Conservation (phyloP, 2,329 filamentous ascomycete genomes). For the Colletotrichum liriopes region DNA sequence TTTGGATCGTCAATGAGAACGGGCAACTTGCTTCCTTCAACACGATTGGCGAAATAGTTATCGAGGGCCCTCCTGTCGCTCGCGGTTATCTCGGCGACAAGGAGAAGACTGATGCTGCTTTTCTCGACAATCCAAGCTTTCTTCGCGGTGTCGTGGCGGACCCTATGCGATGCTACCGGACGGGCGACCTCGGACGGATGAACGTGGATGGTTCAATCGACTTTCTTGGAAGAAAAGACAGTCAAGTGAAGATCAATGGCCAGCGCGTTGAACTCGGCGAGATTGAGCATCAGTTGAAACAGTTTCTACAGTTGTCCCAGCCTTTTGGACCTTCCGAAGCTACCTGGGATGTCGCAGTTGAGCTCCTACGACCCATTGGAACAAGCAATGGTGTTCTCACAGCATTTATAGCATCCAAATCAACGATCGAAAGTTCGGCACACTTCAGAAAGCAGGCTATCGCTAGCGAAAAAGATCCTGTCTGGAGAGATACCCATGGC, state of each 20-base stretch:
- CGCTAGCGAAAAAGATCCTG: background rate
- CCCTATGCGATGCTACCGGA: conserved; percentile 33
- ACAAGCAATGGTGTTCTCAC: background rate
- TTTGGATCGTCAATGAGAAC: conserved; percentile 47
- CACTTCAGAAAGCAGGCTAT: background rate
- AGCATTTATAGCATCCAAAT: conserved; percentile 1
- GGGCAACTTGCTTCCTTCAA: conserved; percentile 46
- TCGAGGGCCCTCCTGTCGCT: conserved; percentile 48
- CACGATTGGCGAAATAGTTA: conserved; percentile 47
- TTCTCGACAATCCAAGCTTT: conserved; percentile 24
- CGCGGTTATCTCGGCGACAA: conserved; percentile 40
- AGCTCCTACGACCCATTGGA: background rate
- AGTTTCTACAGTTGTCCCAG: background rate
- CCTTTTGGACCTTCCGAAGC: background rate
- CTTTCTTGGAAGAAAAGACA: conserved; percentile 42
- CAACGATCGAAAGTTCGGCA: accelerated
- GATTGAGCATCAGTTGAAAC: conserved; percentile 44
- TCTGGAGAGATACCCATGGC: background rate
- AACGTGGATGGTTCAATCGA: conserved; percentile 35
- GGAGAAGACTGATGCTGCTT: conserved; percentile 15
- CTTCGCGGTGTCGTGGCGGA: conserved; percentile 17
- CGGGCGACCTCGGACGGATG: conserved; percentile 35
- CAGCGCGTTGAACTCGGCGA: conserved; percentile 44
- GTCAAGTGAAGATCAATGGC: conserved; percentile 44
- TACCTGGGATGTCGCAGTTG: conserved; percentile 21